A percentile compares a stretch with the other conserved stretches of the same genome.
These are phyloP conservation scores for Pythium monospermum DNA, from an alignment of 352 stramenopile species.

Conservation along the genomic window DNA sequence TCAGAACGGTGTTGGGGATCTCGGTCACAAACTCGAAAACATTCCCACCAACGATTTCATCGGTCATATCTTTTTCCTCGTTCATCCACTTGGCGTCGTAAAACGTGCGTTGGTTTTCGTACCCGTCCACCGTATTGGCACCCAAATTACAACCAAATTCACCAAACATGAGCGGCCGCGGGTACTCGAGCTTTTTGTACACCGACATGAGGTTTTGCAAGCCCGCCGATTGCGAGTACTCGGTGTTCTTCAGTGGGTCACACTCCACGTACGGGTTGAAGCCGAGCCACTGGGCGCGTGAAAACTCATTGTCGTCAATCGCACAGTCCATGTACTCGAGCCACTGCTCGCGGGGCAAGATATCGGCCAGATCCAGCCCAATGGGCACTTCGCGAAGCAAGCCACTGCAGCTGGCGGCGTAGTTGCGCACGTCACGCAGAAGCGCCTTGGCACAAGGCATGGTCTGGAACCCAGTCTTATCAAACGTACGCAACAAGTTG, in stretches of 20 bases:
- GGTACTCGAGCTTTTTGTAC: slow-evolving; percentile 34
- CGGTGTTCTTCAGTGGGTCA: slow-evolving; percentile 31
- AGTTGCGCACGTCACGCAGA: slow-evolving; percentile 50
- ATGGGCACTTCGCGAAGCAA: slow-evolving; percentile 56
- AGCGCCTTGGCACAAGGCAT: slow-evolving; percentile 72
- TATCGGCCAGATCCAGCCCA: slow-evolving; percentile 68
- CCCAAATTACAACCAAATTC: slow-evolving; percentile 52
- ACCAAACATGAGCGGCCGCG: slow-evolving; percentile 48
- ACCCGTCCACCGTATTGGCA: slow-evolving; percentile 44
- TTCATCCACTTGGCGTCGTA: slow-evolving; percentile 52
- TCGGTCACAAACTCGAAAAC: slow-evolving; percentile 39
- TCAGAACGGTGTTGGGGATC: slow-evolving; percentile 28
- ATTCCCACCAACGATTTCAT: slow-evolving; percentile 35
- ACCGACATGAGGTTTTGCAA: slow-evolving; percentile 41
- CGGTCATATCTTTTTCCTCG: slow-evolving; percentile 32
- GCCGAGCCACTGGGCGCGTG: slow-evolving; percentile 41
- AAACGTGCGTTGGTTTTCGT: slow-evolving; percentile 44
- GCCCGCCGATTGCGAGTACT: slow-evolving; percentile 35
- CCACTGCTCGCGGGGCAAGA: slow-evolving; percentile 51
- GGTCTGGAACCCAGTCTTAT: slow-evolving; percentile 31
- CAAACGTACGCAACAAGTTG: slow-evolving; percentile 44
- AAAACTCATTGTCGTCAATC: slow-evolving; percentile 35
- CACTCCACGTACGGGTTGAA: slow-evolving; percentile 62
- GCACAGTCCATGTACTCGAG: slow-evolving; percentile 72
- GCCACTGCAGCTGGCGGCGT: slow-evolving; percentile 34